Percentiles rank a stretch among this genome's conserved stretches.
These are phyloP conservation scores for Trichosporon sp. DNA, from an alignment of 1,284 basidiomycete genomes.

Conservation along the genomic window DNA sequence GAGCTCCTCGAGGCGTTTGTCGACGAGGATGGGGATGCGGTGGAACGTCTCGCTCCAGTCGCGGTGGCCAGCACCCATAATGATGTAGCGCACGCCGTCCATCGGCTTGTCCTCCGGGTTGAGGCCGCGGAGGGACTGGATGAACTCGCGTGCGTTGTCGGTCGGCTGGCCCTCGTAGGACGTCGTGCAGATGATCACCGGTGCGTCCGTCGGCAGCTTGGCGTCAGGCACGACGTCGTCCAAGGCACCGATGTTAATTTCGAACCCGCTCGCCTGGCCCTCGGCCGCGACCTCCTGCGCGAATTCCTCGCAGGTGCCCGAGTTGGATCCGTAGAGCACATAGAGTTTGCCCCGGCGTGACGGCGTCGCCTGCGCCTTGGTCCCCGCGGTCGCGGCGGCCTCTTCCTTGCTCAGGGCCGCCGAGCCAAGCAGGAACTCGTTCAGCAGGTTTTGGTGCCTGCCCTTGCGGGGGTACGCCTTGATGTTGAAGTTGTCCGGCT, in stretches of 20 bases:
- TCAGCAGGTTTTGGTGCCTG: constrained; percentile 1
- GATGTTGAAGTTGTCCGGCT: constrained; percentile 53
- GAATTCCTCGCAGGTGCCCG: constrained; percentile 55
- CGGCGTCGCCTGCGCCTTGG: background rate
- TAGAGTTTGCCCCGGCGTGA: constrained; percentile 33
- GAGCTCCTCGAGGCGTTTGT: constrained; percentile 47
- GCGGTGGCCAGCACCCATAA: constrained; percentile 57
- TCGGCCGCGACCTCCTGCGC: constrained; percentile 54
- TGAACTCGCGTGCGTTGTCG: constrained; percentile 7
- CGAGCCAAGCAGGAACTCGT: constrained; percentile 23
- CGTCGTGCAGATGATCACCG: constrained; percentile 55
- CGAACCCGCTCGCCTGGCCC: constrained; percentile 52
- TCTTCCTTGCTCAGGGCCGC: constrained; percentile 16
- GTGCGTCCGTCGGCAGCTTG: constrained; percentile 52
- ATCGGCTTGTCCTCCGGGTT: constrained; percentile 29
- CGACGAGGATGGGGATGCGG: constrained; percentile 53
- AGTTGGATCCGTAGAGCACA: constrained; percentile 48
- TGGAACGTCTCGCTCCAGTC: constrained; percentile 58
- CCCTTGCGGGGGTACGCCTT: background rate
- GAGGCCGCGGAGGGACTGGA: background rate
- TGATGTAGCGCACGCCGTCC: constrained; percentile 50
- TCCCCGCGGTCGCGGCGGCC: background rate
- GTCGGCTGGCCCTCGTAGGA: constrained; percentile 54
- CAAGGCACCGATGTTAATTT: constrained; percentile 51
- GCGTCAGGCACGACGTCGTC: constrained; percentile 49